Evolutionary conservation across 306 rosid genomes (phyloP).

Genomic region (Ceratonia siliqua): DNA sequence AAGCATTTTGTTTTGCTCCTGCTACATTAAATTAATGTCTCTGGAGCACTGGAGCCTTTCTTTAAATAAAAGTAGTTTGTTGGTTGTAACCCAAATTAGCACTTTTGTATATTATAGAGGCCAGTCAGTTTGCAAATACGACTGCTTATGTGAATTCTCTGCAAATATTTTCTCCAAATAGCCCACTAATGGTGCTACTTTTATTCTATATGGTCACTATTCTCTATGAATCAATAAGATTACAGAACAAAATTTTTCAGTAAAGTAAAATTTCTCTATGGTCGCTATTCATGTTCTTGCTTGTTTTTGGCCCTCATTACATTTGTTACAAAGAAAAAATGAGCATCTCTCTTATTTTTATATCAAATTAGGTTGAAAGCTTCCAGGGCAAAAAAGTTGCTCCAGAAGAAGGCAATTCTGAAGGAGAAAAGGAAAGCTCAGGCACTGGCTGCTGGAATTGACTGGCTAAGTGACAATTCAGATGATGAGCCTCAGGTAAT

Average conservation of each 20-base stretch:
- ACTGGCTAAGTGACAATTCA: conserved; percentile 74
- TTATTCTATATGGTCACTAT: not conserved
- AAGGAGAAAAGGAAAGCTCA: conserved; percentile 71
- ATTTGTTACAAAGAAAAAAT: not conserved
- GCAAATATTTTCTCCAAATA: not conserved
- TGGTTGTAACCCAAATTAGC: not conserved
- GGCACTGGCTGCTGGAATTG: conserved; percentile 76
- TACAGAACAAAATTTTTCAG: not conserved
- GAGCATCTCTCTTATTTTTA: conserved; percentile 5
- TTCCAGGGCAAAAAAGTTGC: conserved; percentile 71
- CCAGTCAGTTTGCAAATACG: not conserved
- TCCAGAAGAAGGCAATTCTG: conserved; percentile 60
- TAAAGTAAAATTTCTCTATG: too few relatives aligned
- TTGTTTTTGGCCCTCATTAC: conserved; percentile 6
- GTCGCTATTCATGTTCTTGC: not conserved
- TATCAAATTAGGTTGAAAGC: conserved; percentile 68
- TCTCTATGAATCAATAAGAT: not conserved
- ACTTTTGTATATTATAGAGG: not conserved
- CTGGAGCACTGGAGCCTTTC: not conserved
- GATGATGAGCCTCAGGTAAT: conserved; percentile 67
- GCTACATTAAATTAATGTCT: not conserved
- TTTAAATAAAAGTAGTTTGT: not conserved
- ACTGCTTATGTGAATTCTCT: not conserved
- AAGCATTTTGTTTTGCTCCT: not conserved
- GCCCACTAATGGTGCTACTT: not conserved